Percentiles rank a stretch among this genome's conserved stretches.
Evolutionary conservation across 129 eudicot species (phyloP).

Genomic region (Gnaphalium uliginosum): DNA sequence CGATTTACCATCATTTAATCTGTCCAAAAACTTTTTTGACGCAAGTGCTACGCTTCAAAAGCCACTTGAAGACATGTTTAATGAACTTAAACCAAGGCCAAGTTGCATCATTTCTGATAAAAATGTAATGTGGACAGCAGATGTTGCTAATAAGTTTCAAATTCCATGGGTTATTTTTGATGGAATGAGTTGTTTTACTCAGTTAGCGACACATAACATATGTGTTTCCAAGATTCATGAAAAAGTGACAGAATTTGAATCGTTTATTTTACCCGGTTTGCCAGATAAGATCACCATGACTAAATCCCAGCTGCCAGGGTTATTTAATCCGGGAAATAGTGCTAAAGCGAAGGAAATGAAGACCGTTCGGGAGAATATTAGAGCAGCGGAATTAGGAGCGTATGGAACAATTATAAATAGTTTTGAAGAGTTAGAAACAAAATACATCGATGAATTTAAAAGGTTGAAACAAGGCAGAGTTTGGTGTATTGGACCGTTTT

Average conservation of each 20-base stretch:
- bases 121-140: constrained; percentile 45
- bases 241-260: constrained; percentile 10
- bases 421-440: constrained; percentile 48
- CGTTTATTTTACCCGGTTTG: constrained; percentile 43
- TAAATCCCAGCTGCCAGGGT: constrained; percentile 42
- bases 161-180: constrained; percentile 53
- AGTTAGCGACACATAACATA: constrained; percentile 32
- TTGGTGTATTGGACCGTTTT: constrained; percentile 63
- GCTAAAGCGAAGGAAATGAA: background rate
- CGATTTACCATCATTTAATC: constrained; percentile 34
- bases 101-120: constrained; percentile 49
- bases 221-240: constrained; percentile 38
- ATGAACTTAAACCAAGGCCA: constrained; percentile 39
- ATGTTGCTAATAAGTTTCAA: constrained; percentile 32
- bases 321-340: constrained; percentile 30
- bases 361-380: constrained; percentile 21
- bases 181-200: constrained; percentile 62
- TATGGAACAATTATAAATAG: constrained; percentile 51
- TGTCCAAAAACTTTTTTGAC: constrained; percentile 30
- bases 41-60: constrained; percentile 37
- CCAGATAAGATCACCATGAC: constrained; percentile 47
- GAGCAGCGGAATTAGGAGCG: constrained; percentile 34
- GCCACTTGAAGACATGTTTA: constrained; percentile 33
- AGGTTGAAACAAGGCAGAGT: constrained; percentile 33
- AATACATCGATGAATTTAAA: constrained; percentile 38